Conservation (phyloP, 768 basidiomycete species). For the Suillus placidus region DNA sequence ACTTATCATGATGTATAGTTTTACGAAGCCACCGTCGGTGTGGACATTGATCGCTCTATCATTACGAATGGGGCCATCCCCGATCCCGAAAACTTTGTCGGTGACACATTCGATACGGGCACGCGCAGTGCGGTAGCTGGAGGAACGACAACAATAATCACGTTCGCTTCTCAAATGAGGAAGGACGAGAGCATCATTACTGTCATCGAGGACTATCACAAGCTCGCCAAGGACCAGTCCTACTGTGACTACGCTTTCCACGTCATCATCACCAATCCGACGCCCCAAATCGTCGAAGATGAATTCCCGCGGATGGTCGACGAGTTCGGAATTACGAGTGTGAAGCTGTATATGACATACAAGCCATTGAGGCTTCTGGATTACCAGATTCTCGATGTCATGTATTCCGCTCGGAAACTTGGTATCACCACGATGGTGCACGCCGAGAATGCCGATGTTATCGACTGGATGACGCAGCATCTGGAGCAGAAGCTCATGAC, state of each 20-base stretch:
- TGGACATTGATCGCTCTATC: conserved; percentile 8
- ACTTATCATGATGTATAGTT: conserved; percentile 1
- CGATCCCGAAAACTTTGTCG: conserved; percentile 19
- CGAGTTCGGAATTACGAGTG: conserved; percentile 35
- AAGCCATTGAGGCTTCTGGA: conserved; percentile 35
- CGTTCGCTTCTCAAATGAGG: conserved; percentile 37
- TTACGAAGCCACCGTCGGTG: conserved; percentile 10
- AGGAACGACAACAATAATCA: conserved; percentile 39
- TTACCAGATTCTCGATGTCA: conserved; percentile 34
- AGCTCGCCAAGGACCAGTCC: conserved; percentile 31
- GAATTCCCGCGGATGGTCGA: conserved; percentile 37
- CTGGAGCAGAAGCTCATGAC: conserved; percentile 21
- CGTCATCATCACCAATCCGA: conserved; percentile 39
- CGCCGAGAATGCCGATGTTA: conserved; percentile 21
- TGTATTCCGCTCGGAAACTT: conserved; percentile 30
- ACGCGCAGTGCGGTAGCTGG: conserved; percentile 34
- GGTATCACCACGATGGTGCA: conserved; percentile 25
- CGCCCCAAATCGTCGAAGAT: conserved; percentile 30
- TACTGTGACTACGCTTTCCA: conserved; percentile 38
- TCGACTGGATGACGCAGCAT: conserved; percentile 24
- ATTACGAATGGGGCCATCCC: conserved; percentile 11
- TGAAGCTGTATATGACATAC: conserved; percentile 43
- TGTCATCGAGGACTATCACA: conserved; percentile 37
- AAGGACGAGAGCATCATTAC: conserved; percentile 22
- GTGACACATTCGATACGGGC: conserved; percentile 37